Conservation (phyloP, 805 yeast species). For the Cyberlindnera nakhonratchasimensis region DNA sequence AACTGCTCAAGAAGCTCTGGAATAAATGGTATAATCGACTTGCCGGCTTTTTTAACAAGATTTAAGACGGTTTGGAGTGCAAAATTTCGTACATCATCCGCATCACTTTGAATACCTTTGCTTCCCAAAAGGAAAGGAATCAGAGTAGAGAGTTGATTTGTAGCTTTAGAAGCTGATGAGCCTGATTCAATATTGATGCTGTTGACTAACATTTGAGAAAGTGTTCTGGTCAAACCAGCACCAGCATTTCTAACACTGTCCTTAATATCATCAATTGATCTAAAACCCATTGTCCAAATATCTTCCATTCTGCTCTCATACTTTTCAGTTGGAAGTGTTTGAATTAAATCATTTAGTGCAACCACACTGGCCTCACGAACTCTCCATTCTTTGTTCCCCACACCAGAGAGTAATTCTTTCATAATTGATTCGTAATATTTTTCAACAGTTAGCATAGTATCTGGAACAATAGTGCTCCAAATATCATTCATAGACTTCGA, state of each 20-base stretch:
- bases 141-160: constrained; percentile 48
- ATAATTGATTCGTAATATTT: constrained; percentile 57
- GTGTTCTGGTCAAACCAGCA: constrained; percentile 55
- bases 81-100: constrained; percentile 77
- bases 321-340: constrained; percentile 47
- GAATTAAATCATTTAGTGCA: constrained; percentile 68
- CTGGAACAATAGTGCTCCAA: constrained; percentile 69
- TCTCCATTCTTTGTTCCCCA: constrained; percentile 89
- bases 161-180: constrained; percentile 38
- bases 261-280: constrained; percentile 90
- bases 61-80: constrained; percentile 73
- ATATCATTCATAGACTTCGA: constrained; percentile 82
- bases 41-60: constrained; percentile 61
- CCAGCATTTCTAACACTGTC: constrained; percentile 90
- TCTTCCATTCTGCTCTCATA: constrained; percentile 55
- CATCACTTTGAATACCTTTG: constrained; percentile 78
- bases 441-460: constrained; percentile 50
- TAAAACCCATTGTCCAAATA: constrained; percentile 84
- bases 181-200: constrained; percentile 48
- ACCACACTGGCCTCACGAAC: constrained; percentile 81
- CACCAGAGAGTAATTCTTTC: constrained; percentile 58
- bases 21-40: constrained; percentile 60
- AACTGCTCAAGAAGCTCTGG: constrained; percentile 68
- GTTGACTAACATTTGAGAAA: constrained; percentile 60
- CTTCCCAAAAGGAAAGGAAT: constrained; percentile 78